Conservation (phyloP, 2,329 filamentous ascomycete species). For the Kalaharituber pfeilii region DNA sequence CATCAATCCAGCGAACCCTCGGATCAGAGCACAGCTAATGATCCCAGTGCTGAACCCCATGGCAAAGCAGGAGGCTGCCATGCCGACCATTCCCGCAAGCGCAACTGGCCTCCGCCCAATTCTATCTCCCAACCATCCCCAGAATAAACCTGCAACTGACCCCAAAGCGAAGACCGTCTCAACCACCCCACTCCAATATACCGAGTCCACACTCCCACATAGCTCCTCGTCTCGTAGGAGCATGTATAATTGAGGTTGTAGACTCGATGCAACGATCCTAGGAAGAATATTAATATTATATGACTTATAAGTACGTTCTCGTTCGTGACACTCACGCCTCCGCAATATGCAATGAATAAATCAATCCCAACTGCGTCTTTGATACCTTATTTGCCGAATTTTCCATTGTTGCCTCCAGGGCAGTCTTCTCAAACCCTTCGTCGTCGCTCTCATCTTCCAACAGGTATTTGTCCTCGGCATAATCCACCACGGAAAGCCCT, state of each 20-base stretch:
- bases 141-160: conserved; percentile 30
- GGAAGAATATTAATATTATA: too few species aligned
- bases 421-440: conserved; percentile 21
- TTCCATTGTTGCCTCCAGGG: conserved; percentile 22
- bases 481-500: conserved; percentile 1
- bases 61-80: conserved; percentile 31
- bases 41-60: conserved; percentile 33
- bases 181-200: conserved; percentile 33
- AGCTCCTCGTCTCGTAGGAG: conserved; percentile 30
- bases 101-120: conserved; percentile 31
- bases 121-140: conserved; percentile 31
- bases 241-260: conserved; percentile 33
- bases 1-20: conserved; percentile 31
- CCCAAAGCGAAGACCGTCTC: conserved; percentile 34
- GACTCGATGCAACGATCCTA: conserved; percentile 33
- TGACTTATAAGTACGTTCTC: background rate
- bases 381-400: conserved; percentile 21
- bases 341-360: conserved; percentile 33
- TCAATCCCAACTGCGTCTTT: conserved; percentile 28
- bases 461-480: background rate
- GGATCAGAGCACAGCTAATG: conserved; percentile 29
- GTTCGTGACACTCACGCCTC: conserved; percentile 30
- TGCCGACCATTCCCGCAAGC: conserved; percentile 30
- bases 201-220: conserved; percentile 31
- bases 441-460: conserved; percentile 15